Evolutionary conservation across 768 basidiomycete genomes (phyloP), one percentile per base, ranked within the genome.

Genomic region (Serendipita vermifera): DNA sequence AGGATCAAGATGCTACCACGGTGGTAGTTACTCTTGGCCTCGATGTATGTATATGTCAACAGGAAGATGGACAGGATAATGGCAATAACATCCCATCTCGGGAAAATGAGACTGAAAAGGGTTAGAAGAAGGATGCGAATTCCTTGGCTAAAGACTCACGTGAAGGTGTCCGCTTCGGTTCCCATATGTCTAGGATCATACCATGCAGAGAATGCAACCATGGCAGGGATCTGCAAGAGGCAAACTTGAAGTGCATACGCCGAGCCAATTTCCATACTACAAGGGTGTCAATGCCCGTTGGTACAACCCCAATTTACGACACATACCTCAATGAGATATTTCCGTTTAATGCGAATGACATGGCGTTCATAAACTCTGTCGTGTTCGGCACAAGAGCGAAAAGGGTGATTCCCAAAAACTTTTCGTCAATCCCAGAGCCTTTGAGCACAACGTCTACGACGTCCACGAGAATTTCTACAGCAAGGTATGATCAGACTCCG

Each of bases 291-390:
- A 29, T 6, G 38, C 43, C 33, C 9, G 41, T n/a, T 9, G 14
- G 27, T 33, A 56, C 33, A 53, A 1, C 26, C 9, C 57, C 13
- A 57, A 55, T 17, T 3, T 59, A 15, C 59, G 43, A 29, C 3
- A 60, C 78, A 48, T 62, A 90, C 93, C 90, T 92, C 24, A 99
- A 71, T 2, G 96, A 90, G 60, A 99, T 99, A 66, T 98, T 98
- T 4, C 85, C 94, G 64, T 96, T 88, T 59, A 99, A 69, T 26
- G 96, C 93, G 66, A 99, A 99, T 2, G 92, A 94, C 59, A 98
- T 92, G 51, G 96, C 96, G 65, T 97, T 98, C 91, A 96, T 96
- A 68, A 99, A 98, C 69, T 99, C 96, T 2, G 96, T 98, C 3
- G 93, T 96, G 66, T 99, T 99, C 3, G 96, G 96, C 0, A 98